Percentiles rank a stretch among this genome's conserved stretches.
These are phyloP conservation scores for Solanum appendiculatum DNA, from an alignment of 257 asterid species.

Conservation along the genomic window DNA sequence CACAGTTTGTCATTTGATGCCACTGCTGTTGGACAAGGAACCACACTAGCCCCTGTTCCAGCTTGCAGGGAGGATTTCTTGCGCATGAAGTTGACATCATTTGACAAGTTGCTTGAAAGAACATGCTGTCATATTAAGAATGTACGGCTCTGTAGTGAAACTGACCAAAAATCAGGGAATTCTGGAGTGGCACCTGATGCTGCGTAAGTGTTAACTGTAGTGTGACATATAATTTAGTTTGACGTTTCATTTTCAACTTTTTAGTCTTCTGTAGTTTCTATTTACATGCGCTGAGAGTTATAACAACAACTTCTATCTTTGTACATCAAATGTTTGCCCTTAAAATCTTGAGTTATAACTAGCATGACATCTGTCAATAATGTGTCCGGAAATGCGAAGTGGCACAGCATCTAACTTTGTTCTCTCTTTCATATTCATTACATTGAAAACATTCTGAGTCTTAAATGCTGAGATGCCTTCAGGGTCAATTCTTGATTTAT, in stretches of 20 bases:
- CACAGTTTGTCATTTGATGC: constrained; percentile 42
- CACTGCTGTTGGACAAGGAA: constrained; percentile 25
- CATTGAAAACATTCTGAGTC: background rate
- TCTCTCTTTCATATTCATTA: background rate
- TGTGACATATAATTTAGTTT: background rate
- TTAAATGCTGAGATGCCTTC: background rate
- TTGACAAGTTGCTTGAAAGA: constrained; percentile 80
- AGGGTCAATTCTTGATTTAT: background rate
- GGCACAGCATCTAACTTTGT: background rate
- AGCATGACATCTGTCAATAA: background rate
- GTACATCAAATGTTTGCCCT: background rate
- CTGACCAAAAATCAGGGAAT: constrained; percentile 64
- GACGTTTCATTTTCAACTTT: background rate
- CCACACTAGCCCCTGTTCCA: constrained; percentile 60
- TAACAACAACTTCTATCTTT: background rate
- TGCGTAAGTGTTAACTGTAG: constrained; percentile 48
- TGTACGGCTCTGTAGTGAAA: constrained; percentile 86
- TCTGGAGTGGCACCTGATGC: constrained; percentile 99
- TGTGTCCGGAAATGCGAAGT: background rate
- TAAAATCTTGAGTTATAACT: background rate
- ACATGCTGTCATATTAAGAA: constrained; percentile 76
- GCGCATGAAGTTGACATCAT: constrained; percentile 77
- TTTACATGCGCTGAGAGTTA: background rate
- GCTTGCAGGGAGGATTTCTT: constrained; percentile 89
- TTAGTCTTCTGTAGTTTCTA: background rate